Conservation (phyloP, 331 rosid species). For the Prunus yedoensis region DNA sequence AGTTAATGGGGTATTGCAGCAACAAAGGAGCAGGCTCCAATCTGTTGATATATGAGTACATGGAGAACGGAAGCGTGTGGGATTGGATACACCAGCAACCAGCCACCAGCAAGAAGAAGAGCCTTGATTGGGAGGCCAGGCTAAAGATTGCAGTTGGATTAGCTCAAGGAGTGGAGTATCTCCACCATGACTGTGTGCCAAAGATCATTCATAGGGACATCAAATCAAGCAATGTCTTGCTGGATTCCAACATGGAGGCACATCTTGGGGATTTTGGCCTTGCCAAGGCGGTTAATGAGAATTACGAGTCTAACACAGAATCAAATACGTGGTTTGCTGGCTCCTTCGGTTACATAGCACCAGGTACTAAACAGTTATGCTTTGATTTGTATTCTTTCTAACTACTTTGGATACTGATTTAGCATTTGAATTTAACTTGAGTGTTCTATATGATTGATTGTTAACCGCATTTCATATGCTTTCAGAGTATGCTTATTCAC, state of each 20-base stretch:
- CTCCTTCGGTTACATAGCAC: slow-evolving; percentile 86
- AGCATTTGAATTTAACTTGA: neutral
- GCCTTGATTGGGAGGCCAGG: slow-evolving; percentile 82
- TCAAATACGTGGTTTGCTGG: slow-evolving; percentile 78
- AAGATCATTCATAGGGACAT: slow-evolving; percentile 84
- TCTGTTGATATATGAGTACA: slow-evolving; percentile 74
- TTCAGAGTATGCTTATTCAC: slow-evolving; percentile 80
- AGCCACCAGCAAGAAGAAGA: slow-evolving; percentile 46
- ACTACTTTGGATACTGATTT: neutral
- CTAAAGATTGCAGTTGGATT: slow-evolving; percentile 70
- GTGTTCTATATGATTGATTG: neutral
- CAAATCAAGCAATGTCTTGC: slow-evolving; percentile 71
- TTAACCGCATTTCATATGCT: slow-evolving; percentile 15
- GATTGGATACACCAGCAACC: slow-evolving; percentile 77
- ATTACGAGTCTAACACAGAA: slow-evolving; percentile 58
- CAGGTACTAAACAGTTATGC: slow-evolving; percentile 46
- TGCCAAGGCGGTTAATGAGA: slow-evolving; percentile 61
- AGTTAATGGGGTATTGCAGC: slow-evolving; percentile 75
- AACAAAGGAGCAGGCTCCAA: slow-evolving; percentile 62
- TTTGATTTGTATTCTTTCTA: neutral
- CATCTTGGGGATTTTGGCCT: slow-evolving; percentile 93
- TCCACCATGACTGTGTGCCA: slow-evolving; percentile 85
- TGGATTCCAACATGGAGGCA: slow-evolving; percentile 80
- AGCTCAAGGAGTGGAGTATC: slow-evolving; percentile 83
- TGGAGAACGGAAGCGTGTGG: slow-evolving; percentile 93